Evolutionary conservation across 2,329 filamentous ascomycete species (phyloP).

Genomic region (Phyllosticta capitalensis): DNA sequence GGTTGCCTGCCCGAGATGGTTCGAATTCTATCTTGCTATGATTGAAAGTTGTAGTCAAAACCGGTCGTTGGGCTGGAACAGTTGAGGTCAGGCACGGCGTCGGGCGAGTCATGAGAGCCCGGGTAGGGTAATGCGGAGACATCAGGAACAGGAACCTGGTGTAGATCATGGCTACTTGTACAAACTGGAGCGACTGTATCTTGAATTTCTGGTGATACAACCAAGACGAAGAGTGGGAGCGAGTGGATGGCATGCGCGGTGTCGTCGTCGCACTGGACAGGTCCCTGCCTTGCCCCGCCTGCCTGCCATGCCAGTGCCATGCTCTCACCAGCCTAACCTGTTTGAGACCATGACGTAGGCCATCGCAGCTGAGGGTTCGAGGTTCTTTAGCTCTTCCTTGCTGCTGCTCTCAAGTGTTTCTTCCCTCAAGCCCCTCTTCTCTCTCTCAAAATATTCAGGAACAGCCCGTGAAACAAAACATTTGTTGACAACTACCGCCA

Average conservation of each 20-base stretch:
- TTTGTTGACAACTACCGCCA: slow-evolving; percentile 11
- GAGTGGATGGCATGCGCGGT: no score
- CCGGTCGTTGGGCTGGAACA: not conserved
- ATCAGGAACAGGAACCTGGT: not conserved
- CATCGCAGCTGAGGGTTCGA: not conserved
- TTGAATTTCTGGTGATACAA: not conserved
- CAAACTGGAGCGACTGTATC: not conserved
- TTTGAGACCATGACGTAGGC: not conserved
- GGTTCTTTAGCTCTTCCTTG: not conserved
- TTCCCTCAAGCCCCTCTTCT: not conserved
- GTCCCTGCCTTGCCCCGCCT: not conserved
- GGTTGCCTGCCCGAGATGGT: not conserved
- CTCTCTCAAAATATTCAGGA: not conserved
- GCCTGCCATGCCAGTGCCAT: not conserved
- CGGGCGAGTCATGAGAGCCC: not conserved
- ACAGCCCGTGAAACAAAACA: not conserved
- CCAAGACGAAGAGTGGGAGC: no score
- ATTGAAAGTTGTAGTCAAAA: not conserved
- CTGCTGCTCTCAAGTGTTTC: not conserved
- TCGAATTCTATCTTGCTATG: not conserved
- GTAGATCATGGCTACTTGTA: not conserved
- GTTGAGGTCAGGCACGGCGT: not conserved
- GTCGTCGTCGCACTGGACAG: no score
- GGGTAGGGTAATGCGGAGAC: not conserved
- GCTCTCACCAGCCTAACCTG: not conserved